Evolutionary conservation across 345 rosid species (phyloP).

Genomic region (Excoecaria agallocha): DNA sequence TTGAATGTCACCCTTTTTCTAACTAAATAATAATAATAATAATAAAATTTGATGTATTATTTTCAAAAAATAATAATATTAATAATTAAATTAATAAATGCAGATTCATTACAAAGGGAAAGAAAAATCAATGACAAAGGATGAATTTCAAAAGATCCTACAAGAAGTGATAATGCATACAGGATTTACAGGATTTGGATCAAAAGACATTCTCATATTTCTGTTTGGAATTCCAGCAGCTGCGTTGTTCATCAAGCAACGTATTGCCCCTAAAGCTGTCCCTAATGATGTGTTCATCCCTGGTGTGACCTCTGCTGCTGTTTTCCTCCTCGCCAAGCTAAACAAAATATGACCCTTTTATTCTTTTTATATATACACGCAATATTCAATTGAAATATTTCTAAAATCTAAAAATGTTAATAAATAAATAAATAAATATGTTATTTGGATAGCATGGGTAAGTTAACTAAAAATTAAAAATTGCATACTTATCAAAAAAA

Average conservation of each 20-base stretch:
- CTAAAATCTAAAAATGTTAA: too few relatives aligned
- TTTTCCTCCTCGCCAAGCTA: slow-evolving; percentile 66
- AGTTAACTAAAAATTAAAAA: too few relatives aligned
- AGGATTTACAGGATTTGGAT: slow-evolving; percentile 70
- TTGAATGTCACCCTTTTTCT: too few relatives aligned
- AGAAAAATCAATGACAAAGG: slow-evolving; percentile 37
- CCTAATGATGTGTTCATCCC: slow-evolving; percentile 72
- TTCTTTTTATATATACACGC: too few relatives aligned
- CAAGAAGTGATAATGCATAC: slow-evolving; percentile 48
- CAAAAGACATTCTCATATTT: slow-evolving; percentile 55
- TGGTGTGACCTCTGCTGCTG: slow-evolving; percentile 69
- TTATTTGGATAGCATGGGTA: too few relatives aligned
- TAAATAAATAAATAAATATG: too few relatives aligned
- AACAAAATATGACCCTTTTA: slow-evolving; percentile 48
- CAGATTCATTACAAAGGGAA: slow-evolving; percentile 45
- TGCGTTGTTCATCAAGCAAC: slow-evolving; percentile 54
- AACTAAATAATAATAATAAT: too few relatives aligned
- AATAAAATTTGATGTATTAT: too few relatives aligned
- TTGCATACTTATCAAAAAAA: too few relatives aligned
- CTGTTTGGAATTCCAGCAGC: slow-evolving; percentile 63
- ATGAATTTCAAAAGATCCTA: slow-evolving; percentile 62
- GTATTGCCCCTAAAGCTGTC: slow-evolving; percentile 42
- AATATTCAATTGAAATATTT: too few relatives aligned
- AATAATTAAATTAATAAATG: neutral
- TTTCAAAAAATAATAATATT: too few relatives aligned